Conservation (phyloP, 805 yeast genomes). For the Saccharomyces jurei region DNA sequence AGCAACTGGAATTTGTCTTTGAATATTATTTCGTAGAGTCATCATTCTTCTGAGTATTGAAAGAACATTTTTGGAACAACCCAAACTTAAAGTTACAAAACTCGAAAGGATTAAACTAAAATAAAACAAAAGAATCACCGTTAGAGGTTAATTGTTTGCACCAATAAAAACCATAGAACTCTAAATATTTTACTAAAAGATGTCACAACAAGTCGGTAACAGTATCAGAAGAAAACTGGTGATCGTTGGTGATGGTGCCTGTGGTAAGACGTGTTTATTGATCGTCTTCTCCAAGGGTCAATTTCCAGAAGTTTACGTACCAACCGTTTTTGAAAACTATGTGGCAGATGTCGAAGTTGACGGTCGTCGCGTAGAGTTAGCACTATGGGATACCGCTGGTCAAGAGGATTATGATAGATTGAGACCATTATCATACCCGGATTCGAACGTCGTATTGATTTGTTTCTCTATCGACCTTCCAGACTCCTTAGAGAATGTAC, state of each 20-base stretch:
- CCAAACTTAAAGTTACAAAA: not conserved
- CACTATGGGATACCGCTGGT: slow-evolving; percentile 97
- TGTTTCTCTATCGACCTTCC: slow-evolving; percentile 89
- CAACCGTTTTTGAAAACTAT: slow-evolving; percentile 94
- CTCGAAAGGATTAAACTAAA: not conserved
- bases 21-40: not conserved
- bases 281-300: slow-evolving; percentile 81
- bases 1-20: not conserved
- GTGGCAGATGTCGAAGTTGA: slow-evolving; percentile 93
- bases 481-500: slow-evolving; percentile 86
- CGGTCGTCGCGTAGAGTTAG: slow-evolving; percentile 87
- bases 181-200: slow-evolving; percentile 1
- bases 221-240: slow-evolving; percentile 68
- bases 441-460: slow-evolving; percentile 82
- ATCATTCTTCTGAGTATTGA: not conserved
- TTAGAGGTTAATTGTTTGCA: not conserved
- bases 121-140: not conserved
- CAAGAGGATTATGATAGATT: slow-evolving; percentile 95
- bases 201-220: slow-evolving; percentile 29
- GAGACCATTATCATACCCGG: slow-evolving; percentile 87
- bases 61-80: not conserved
- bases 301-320: slow-evolving; percentile 91
- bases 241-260: slow-evolving; percentile 95
- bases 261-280: slow-evolving; percentile 90
- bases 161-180: not conserved